Evolutionary conservation across 2,329 filamentous ascomycete genomes (phyloP), one percentile per base, ranked within the genome.

Genomic region (Ophiostoma fasciatum): DNA sequence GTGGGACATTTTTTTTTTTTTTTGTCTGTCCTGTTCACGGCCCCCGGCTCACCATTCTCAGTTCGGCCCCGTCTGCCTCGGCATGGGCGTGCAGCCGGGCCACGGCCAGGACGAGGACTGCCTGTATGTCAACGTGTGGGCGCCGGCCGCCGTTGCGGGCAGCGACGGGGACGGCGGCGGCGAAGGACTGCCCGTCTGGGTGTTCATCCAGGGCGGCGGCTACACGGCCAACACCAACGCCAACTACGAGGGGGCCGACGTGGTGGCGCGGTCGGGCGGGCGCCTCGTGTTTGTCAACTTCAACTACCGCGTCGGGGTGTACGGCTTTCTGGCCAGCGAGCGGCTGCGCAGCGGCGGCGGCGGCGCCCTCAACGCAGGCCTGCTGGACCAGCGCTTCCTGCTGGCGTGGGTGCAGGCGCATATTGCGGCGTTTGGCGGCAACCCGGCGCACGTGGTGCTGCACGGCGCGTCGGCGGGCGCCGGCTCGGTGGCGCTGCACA

Each of bases 121-220:
- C 49, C 63, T 87, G 2, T 78, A 77, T 43, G 59, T 83, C 9
- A 68, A 78, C 37, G 61, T 78, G 7, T 76, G 69, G 46, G 71
- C 76, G 1, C 73, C 78, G 1, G 66, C 56, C n/a, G n/a, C n/a
- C n/a, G n/a, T n/a, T n/a, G n/a, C n/a, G n/a, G n/a, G n/a, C n/a
- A n/a, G n/a, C n/a, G n/a, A n/a, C n/a, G n/a, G n/a, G n/a, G n/a
- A n/a, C n/a, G n/a, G n/a, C n/a, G n/a, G n/a, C n/a, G n/a, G n/a
- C n/a, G n/a, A n/a, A n/a, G n/a, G 42, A 40, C 44, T 70, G 17
- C 66, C 66, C 1, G 66, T 72, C 62, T 2, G 53, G 59, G 13
- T 66, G 64, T 1, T 68, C 59, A 1, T 51, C 51, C 0, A 68
- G 43, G 68, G 67, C n/a, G 67, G 67, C 18, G 67, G 67, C 1